A percentile compares a stretch with the other conserved stretches of the same genome.
Evolutionary conservation across 257 asterid genomes (phyloP).

Genomic region (Orobanche coerulescens): DNA sequence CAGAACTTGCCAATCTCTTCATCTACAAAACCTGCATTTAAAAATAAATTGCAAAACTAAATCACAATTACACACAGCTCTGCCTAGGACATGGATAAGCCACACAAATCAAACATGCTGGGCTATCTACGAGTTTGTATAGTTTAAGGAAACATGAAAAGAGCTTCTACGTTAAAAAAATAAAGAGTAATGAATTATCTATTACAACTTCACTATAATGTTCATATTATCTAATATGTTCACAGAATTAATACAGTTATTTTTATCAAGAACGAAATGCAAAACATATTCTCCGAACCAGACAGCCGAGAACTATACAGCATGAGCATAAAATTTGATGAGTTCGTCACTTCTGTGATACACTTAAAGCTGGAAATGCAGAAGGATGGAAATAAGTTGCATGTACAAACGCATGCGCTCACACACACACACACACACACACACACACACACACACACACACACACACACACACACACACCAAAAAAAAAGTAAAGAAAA

Average conservation of each 20-base stretch:
- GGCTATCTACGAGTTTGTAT: not conserved
- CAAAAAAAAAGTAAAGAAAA: no score
- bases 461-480: no score
- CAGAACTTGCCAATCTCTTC: not conserved
- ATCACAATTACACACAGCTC: not conserved
- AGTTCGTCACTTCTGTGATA: no score
- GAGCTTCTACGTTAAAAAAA: not conserved
- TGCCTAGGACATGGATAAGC: conserved; percentile 5
- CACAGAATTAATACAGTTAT: not conserved
- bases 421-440: no score
- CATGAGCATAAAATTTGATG: no score
- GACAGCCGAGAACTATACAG: conserved; percentile 4
- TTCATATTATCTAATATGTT: not conserved
- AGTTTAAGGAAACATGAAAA: not conserved
- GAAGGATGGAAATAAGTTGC: no score
- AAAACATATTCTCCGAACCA: not conserved
- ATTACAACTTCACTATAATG: not conserved
- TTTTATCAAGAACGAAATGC: not conserved
- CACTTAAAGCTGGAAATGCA: no score
- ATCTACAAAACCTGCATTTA: no score
- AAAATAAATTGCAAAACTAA: not conserved
- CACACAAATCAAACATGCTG: not conserved
- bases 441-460: no score
- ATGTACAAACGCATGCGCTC: no score
- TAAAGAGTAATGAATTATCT: not conserved